Evolutionary conservation across 169 alveolate species (phyloP), one percentile per base, ranked within the genome.

Genomic region (Plasmodium fragile): DNA sequence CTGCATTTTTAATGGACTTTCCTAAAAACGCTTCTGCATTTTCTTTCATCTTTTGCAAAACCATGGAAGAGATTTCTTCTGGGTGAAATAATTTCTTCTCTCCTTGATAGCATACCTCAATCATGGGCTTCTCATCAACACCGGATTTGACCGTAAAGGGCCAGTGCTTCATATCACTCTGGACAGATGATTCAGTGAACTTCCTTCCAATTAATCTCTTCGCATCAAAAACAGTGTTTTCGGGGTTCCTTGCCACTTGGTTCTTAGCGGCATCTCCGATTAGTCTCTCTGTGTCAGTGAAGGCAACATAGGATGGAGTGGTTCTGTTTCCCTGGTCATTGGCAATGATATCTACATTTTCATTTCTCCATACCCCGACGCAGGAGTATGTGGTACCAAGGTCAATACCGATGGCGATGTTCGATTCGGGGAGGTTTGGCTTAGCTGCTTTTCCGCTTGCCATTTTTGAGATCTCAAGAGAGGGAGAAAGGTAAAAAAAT

Each of bases 301-400:
- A 99, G 59, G 99, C 99, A 45, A 99, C 99, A 92, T 98, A 98
- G 1, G 99, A 98, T 18, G 99, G 99, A 11, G 99, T 99, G 80
- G 99, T 99, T 82, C 99, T 96, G 97, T 99, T 99, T 49, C 99
- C 99, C 95, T 98, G 99, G 85, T 98, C 99, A 93, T 99, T 99
- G 22, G 99, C 99, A 83, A 99, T 98, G 89, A 99, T 99, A 92
- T 99, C 99, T 71, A 98, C 99, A 94, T 97, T 97, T 83, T 98
- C 99, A 96, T 98, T 98, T 94, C 98, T 97, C 97, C 98, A 98
- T 73, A 98, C 99, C 53, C 99, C 99, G 11, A 98, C 99, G 92
- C 99, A 98, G 39, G 99, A 98, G 96, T 98, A 98, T n/a, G 99
- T 98, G 25, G 99, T 98, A 53, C 99, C 99, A 41, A 98, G 95